Evolutionary conservation across 495 filamentous ascomycete species (phyloP), one percentile per base, ranked within the genome.

Genomic region (Aspergillus wentii): DNA sequence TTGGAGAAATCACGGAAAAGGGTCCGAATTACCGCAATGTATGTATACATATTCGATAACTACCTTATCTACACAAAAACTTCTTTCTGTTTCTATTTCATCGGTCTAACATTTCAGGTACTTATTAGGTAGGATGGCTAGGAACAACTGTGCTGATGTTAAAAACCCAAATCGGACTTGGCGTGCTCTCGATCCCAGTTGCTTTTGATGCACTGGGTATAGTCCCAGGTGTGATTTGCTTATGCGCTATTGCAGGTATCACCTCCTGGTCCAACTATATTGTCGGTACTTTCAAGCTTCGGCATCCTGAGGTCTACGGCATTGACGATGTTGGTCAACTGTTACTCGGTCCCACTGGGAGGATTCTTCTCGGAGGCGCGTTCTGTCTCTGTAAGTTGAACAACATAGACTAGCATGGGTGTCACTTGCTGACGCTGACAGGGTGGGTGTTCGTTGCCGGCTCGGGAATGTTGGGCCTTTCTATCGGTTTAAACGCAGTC

Each of bases 261-360:
- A 79, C 84, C 19, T 80, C 80, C 25, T 90, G 87, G 66, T 83
- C 82, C 11, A 79, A 79, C 54, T 85, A 82, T 39, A 71, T 86
- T 30, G 68, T 89, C 37, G 83, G 80, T 25, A 75, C 82, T 48
- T 79, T 90, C 46, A 86, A 86, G 55, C 30, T 82, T 9, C 66
- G 66, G 35, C 79, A 80, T 56, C 84, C 81, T 4, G 58, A 79
- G 14, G 74, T 88, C 9, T 65, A 78, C 39, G 70, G 77, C 46
- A 82, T 87, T 36, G 78, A 80, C 26, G 83, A 90, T 54, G 83
- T 72, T 5, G 79, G 79, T 5, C 59, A 64, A 10, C 48, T 89
- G 34, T 72, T 87, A 41, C 74, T 78, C 53, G 83, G 82, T 10
- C 55, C 35, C 11, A 54, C 71, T 15, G 83, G 83, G 0, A 74